phyloP scores from a whole-genome alignment of 345 rosid genomes.

The Populus tremula region DNA sequence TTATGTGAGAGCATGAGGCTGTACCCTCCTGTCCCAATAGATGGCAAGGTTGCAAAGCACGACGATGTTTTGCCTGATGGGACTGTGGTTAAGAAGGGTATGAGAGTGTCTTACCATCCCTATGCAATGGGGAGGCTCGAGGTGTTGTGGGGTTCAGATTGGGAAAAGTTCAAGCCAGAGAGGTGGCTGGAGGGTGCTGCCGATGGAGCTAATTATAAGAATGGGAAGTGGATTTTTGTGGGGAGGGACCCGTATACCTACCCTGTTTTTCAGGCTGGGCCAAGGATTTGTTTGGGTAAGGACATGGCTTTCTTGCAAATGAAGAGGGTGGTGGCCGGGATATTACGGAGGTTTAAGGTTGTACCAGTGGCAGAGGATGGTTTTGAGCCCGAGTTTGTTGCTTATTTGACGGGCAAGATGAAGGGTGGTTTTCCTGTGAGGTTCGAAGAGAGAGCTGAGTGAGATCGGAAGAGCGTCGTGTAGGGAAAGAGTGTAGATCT shows the following conservation, averaged over 20 bases:
- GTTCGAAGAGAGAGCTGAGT: too few species aligned
- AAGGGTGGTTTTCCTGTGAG: too few species aligned
- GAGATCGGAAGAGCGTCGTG: too few species aligned
- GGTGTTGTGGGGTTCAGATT: constrained; percentile 67
- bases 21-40: constrained; percentile 57
- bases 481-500: too few species aligned
- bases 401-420: too few species aligned
- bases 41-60: constrained; percentile 42
- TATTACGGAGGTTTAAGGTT: neutral
- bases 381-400: too few species aligned
- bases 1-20: constrained; percentile 52
- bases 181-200: constrained; percentile 54
- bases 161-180: constrained; percentile 65
- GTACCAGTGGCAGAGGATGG: too few species aligned
- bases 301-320: constrained; percentile 73
- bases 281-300: constrained; percentile 71
- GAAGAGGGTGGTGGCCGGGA: constrained; percentile 37
- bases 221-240: constrained; percentile 22
- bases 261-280: constrained; percentile 73
- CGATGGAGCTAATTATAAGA: too few species aligned
- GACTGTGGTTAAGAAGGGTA: constrained; percentile 50
- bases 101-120: constrained; percentile 68
- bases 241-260: constrained; percentile 57
- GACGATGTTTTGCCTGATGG: constrained; percentile 54
- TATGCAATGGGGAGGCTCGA: constrained; percentile 76